Base-by-base conservation (phyloP, 345 rosid genomes). In the Noccaea bulbosa region DNA sequence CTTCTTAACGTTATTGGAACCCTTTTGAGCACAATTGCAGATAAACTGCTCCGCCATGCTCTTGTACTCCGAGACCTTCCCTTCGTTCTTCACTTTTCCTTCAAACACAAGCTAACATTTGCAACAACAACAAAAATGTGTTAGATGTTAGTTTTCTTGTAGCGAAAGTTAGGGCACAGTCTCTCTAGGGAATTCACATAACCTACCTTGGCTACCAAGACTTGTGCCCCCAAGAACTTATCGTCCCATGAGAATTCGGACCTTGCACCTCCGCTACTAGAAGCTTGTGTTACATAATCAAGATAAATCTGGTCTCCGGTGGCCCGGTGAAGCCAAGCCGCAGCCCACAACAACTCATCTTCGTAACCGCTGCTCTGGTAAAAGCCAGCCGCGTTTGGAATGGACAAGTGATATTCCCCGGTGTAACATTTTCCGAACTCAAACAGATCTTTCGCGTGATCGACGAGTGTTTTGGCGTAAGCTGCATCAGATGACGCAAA, bases 261-360 rank as follows among this genome's bases (percentile, higher is more conserved):
- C 82, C 87, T 7, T 76, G 80, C 10, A 88, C 97, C 72, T 89
- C 99, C 53, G 73, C 70, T 24, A 64, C 77, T 55, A 78, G 92
- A 8, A 93, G 92, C 78, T 81, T 94, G 8, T 79, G 80, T 27
- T 84, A 84, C 27, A 87, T 94, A 91, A 58, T 72, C 61, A 38
- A 91, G 84, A 79, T 88, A 91, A n/a, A 73, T 69, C 22, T 81
- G 80, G 71, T 85, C 83, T 79, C 71, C 82, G 6, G 99, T 89
- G 70, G 99, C 98, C 46, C 75, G 79, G 37, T 88, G 90, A 44
- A 94, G 84, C 99, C 99, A 94, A 68, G 99, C 91, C 45, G 99
- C 97, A 0, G 91, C 98, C 96, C 98, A 94, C 22, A 94, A 62
- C 37, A 94, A 83, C 83, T 94, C 99, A 62, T 94, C 99, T 90